phyloP scores from a whole-genome alignment of 192 early-diverging fungal species.

The Coemansia sp. region DNA sequence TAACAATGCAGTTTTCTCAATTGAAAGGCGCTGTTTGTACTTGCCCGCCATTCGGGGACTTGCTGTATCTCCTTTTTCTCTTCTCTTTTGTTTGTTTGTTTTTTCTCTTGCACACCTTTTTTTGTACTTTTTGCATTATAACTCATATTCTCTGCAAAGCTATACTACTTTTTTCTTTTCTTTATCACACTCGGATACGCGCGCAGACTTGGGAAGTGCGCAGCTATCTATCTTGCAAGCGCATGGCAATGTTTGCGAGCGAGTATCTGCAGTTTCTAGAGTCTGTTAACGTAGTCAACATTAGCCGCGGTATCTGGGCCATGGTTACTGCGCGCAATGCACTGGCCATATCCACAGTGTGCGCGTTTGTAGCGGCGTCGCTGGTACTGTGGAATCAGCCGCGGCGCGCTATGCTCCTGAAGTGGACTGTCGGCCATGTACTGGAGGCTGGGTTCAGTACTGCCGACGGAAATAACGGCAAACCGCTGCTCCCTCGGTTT shows the following conservation, averaged over 20 bases:
- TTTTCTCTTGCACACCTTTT: neutral
- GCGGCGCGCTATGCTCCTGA: neutral
- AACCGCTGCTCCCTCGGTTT: conserved; percentile 5
- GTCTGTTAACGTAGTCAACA: neutral
- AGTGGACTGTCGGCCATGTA: neutral
- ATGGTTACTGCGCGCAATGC: conserved; percentile 20
- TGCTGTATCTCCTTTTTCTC: neutral
- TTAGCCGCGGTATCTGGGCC: conserved; percentile 17
- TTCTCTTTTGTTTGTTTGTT: neutral
- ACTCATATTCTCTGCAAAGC: neutral
- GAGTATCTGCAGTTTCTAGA: conserved; percentile 4
- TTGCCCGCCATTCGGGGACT: neutral
- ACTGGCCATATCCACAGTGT: conserved; percentile 8
- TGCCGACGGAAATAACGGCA: neutral
- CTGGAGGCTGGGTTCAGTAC: neutral
- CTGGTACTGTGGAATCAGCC: conserved; percentile 10
- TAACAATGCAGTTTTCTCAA: neutral
- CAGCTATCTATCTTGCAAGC: neutral
- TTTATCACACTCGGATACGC: neutral
- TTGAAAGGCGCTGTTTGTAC: conserved; percentile 1
- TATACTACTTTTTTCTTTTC: neutral
- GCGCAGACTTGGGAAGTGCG: neutral
- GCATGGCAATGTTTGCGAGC: conserved; percentile 5
- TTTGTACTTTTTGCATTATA: neutral
- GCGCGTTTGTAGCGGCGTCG: conserved; percentile 3